Evolutionary conservation across 305 asterid species (phyloP), one percentile per base, ranked within the genome.

Genomic region (Fraxinus albicans): DNA sequence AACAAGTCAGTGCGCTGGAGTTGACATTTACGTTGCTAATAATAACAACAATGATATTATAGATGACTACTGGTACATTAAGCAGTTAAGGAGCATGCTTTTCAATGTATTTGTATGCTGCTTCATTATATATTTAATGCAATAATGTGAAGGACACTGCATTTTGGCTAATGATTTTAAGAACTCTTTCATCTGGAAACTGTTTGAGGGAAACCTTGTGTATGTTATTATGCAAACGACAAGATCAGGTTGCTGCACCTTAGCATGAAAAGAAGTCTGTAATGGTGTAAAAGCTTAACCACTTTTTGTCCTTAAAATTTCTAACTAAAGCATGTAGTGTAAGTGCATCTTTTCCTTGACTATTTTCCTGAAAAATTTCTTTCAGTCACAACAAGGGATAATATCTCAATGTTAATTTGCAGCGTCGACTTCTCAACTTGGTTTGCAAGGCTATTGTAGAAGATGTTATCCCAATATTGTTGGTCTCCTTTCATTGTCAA

Each of bases 351-450:
- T 69, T 69, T 69, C 38, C 21, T 13, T 7, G 21, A 70, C 50
- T 33, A 73, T 12, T 67, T 40, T 84, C n/a, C 25, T 29, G 8
- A 74, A 15, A 55, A 38, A 4, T 77, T 77, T n/a, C n/a, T 4
- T 42, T 75, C 29, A 80, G 53, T 77, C 7, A 17, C 23, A 53
- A 8, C 3, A 29, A 25, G 8, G 63, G 72, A 50, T 13, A 79
- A 10, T 38, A 55, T 80, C 77, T 75, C 76, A 50, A 76, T 78
- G 38, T 84, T 77, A n/a, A 77, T 78, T 83, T 87, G 83, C 92
- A 93, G 94, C 86, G 89, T 23, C 90, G 84, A 34, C 94, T 93
- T 85, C 86, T 89, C 77, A 87, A 87, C 81, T 88, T 91, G 87
- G 91, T 88, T 4, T 88, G 81, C 9, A 91, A 91, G 89, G 92